A percentile compares a stretch with the other conserved stretches of the same genome.
Conservation (phyloP, 306 rosid species). For the Cucumis hystrix region DNA sequence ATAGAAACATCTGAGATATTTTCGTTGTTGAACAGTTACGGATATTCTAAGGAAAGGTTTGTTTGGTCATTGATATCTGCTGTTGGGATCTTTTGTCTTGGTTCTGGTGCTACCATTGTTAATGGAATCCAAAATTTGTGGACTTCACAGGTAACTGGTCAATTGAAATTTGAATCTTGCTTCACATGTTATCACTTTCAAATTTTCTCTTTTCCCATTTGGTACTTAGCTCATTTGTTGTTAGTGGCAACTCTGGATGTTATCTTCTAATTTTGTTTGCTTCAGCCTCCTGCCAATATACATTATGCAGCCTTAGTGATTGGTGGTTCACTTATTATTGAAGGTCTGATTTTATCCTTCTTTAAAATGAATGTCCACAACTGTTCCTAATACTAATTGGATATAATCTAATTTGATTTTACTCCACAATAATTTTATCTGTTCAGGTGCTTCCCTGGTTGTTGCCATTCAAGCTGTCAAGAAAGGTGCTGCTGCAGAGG, state of each 20-base stretch:
- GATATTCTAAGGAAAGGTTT: slow-evolving; percentile 97
- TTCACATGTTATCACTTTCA: not conserved
- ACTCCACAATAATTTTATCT: not conserved
- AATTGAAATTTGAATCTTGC: not conserved
- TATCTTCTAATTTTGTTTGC: slow-evolving; percentile 9
- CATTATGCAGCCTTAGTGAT: slow-evolving; percentile 73
- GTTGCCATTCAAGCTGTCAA: slow-evolving; percentile 98
- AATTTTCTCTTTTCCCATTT: not conserved
- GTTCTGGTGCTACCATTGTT: slow-evolving; percentile 94
- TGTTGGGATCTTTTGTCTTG: slow-evolving; percentile 95
- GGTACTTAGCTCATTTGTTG: not conserved
- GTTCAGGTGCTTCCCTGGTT: slow-evolving; percentile 80
- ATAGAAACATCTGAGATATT: slow-evolving; percentile 5
- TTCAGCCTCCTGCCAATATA: slow-evolving; percentile 80
- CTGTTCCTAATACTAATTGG: not conserved
- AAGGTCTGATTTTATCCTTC: slow-evolving; percentile 42
- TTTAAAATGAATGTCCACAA: not conserved
- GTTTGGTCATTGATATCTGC: slow-evolving; percentile 99
- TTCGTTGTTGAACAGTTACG: slow-evolving; percentile 52
- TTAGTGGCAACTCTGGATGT: not conserved
- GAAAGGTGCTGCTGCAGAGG: slow-evolving; percentile 94
- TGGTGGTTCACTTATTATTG: slow-evolving; percentile 85
- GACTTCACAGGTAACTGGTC: slow-evolving; percentile 61
- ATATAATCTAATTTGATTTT: slow-evolving; percentile 4
- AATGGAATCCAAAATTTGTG: slow-evolving; percentile 91